A percentile compares a stretch with the other conserved stretches of the same genome.
Conservation (phyloP, 2,329 filamentous ascomycete species). For the Colletotrichum lini region DNA sequence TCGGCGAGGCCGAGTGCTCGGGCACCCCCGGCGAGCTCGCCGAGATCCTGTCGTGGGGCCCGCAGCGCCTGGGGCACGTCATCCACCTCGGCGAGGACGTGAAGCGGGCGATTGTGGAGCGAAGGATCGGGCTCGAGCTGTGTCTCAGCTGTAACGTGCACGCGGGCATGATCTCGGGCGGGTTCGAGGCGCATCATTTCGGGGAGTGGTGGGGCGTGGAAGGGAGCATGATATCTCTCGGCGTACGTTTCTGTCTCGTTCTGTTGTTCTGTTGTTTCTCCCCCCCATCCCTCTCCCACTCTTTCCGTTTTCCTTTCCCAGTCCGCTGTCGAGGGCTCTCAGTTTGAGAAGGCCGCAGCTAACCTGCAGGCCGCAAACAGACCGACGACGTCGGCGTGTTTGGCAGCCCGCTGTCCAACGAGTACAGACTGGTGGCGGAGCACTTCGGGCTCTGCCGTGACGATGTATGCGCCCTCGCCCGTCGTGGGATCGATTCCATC, state of each 20-base stretch:
- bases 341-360: neutral
- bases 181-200: constrained; percentile 81
- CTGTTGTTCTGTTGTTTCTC: neutral
- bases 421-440: constrained; percentile 80
- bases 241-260: constrained; percentile 67
- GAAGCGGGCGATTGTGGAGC: constrained; percentile 66
- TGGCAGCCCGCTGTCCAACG: constrained; percentile 81
- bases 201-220: constrained; percentile 76
- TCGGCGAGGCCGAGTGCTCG: constrained; percentile 77
- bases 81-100: constrained; percentile 78
- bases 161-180: constrained; percentile 78
- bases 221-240: constrained; percentile 74
- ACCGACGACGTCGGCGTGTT: constrained; percentile 90
- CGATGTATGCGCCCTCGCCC: constrained; percentile 69
- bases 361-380: constrained; percentile 55
- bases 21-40: constrained; percentile 72
- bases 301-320: neutral
- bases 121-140: constrained; percentile 77
- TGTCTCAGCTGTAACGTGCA: constrained; percentile 88
- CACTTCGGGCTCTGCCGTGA: constrained; percentile 73
- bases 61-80: constrained; percentile 82
- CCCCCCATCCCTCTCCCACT: constrained; percentile 1
- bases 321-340: too few species aligned
- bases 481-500: constrained; percentile 73
- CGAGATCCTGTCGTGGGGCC: constrained; percentile 75